A percentile compares a stretch with the other conserved stretches of the same genome.
phyloP scores from a whole-genome alignment of 495 filamentous ascomycete genomes.

The Penicillium maclennaniae region DNA sequence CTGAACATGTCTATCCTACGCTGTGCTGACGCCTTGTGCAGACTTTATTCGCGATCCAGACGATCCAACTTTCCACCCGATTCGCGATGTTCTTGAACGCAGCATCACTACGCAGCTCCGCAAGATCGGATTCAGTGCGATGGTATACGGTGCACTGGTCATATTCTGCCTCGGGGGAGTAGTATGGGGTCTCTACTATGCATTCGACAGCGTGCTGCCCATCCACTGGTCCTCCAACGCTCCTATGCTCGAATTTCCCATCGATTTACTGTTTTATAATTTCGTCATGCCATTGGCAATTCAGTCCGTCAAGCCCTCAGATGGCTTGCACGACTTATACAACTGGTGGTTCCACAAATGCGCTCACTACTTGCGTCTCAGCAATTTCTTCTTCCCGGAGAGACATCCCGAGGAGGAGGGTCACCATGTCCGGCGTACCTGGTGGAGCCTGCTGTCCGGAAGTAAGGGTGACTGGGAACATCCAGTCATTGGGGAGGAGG shows the following conservation, averaged over 20 bases:
- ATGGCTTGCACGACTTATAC: conserved; percentile 78
- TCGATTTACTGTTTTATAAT: conserved; percentile 94
- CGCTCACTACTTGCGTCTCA: conserved; percentile 73
- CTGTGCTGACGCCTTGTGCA: conserved; percentile 25
- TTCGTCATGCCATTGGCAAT: conserved; percentile 86
- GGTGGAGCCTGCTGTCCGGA: conserved; percentile 46
- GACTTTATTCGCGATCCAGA: conserved; percentile 98
- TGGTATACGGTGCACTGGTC: conserved; percentile 93
- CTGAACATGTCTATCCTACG: neutral
- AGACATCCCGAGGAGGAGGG: conserved; percentile 80
- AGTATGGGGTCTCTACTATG: conserved; percentile 79
- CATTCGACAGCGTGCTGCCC: conserved; percentile 68
- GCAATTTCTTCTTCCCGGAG: conserved; percentile 89
- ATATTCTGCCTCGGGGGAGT: conserved; percentile 92
- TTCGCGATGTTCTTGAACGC: conserved; percentile 92
- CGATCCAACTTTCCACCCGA: conserved; percentile 96
- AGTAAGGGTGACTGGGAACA: conserved; percentile 48
- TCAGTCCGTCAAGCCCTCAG: conserved; percentile 75
- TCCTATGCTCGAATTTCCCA: conserved; percentile 88
- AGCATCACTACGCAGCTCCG: conserved; percentile 89
- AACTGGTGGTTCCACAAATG: conserved; percentile 95
- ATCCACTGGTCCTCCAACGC: conserved; percentile 90
- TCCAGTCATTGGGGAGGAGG: conserved; percentile 41
- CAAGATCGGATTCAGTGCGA: conserved; percentile 92
- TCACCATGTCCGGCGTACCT: conserved; percentile 50